Conservation (phyloP, 768 basidiomycete genomes). For the Amanita phalloides region DNA sequence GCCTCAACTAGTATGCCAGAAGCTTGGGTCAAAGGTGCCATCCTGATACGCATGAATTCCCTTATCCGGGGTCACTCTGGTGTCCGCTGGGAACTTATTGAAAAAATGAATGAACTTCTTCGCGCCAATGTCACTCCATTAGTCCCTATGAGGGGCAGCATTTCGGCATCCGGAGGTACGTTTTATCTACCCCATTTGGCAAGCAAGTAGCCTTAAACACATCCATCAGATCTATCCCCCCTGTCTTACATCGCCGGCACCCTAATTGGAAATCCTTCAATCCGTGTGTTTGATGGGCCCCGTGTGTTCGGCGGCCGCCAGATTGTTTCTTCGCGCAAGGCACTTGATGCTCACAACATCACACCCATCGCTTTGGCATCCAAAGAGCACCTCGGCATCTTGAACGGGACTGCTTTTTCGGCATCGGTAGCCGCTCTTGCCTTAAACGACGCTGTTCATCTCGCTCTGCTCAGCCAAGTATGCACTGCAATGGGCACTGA, state of each 20-base stretch:
- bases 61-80: slow-evolving; percentile 85
- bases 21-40: slow-evolving; percentile 81
- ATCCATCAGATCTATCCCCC: slow-evolving; percentile 42
- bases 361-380: slow-evolving; percentile 55
- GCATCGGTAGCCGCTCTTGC: slow-evolving; percentile 71
- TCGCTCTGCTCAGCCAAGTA: slow-evolving; percentile 56
- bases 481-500: slow-evolving; percentile 81
- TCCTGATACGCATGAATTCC: slow-evolving; percentile 81
- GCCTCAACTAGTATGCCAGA: slow-evolving; percentile 70
- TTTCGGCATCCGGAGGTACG: slow-evolving; percentile 74
- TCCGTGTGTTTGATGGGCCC: slow-evolving; percentile 57
- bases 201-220: slow-evolving; percentile 21
- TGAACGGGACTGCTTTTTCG: slow-evolving; percentile 83
- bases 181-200: slow-evolving; percentile 7
- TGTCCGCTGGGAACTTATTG: slow-evolving; percentile 69
- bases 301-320: slow-evolving; percentile 34
- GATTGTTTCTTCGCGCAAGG: slow-evolving; percentile 44
- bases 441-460: slow-evolving; percentile 58
- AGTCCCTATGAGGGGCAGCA: slow-evolving; percentile 75
- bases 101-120: slow-evolving; percentile 68
- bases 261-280: slow-evolving; percentile 70
- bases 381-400: slow-evolving; percentile 72
- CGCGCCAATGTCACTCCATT: slow-evolving; percentile 64
- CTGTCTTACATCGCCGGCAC: slow-evolving; percentile 78
- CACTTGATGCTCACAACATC: slow-evolving; percentile 49